Base-by-base conservation (phyloP, 805 yeast genomes). In the Wickerhamiella qilinensis region DNA sequence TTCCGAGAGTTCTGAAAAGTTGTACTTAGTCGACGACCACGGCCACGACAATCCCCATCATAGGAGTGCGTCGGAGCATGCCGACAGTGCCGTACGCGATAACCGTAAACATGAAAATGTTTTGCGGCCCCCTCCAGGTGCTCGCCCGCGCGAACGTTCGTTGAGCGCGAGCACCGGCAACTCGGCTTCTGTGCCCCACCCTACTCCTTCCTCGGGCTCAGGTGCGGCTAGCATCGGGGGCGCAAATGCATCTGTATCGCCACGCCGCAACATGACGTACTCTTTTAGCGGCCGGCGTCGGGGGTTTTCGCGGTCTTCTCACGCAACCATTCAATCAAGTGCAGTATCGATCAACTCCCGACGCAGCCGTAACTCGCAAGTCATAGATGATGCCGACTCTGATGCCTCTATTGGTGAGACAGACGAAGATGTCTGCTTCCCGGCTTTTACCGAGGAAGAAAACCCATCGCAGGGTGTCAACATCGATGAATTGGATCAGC, bases 391-490 rank as follows among this genome's bases (percentile, higher is more conserved):
- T 19, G 50, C 53, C 8, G 59, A 48, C 17, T 54, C 62, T 7
- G 51, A 51, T 29, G 48, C 46, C 22, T 46, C 55, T 16, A 39
- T 54, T 3, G 93, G 82, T 49, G 95, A 85, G 53, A 84, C 94
- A 0, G 97, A 88, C 52, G 95, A 84, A 54, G 97, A 88, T 68
- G 98, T 88, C 33, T 88, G 97, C 65, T 86, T 86, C 59, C 97
- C 97, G 2, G 63, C 74, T 35, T 75, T 80, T 3, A 79, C 77
- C 43, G 73, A 69, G 40, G 29, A 30, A 5, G 39, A 16, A 9
- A 22, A 6, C 6, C 7, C 6, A 8, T 7, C 35, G 5, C 75
- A 30, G 20, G 36, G 39, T 1, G 20, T 91, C 47, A 94, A 88
- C 58, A 84, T 88, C 51, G 84, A 75, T 51, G 96, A 85, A 52